Evolutionary conservation across 306 rosid genomes (phyloP).

Genomic region (Ormosia semicastrata): DNA sequence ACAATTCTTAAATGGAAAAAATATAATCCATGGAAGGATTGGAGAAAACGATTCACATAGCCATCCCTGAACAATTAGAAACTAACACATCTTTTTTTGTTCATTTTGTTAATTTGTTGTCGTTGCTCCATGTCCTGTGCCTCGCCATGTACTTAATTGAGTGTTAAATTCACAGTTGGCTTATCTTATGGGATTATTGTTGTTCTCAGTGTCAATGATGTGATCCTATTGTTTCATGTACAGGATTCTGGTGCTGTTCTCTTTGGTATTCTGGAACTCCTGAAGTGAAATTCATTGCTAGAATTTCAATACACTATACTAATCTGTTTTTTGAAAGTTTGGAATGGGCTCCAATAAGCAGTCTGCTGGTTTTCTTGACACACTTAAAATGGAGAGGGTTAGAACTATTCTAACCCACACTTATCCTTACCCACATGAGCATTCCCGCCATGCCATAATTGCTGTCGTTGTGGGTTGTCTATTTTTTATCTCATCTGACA

Average conservation of each 20-base stretch:
- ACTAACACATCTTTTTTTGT: neutral
- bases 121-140: neutral
- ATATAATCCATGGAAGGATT: neutral
- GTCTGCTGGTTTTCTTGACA: conserved; percentile 65
- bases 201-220: conserved; percentile 3
- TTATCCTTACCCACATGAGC: conserved; percentile 94
- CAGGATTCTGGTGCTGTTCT: conserved; percentile 45
- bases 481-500: conserved; percentile 95
- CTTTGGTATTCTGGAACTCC: conserved; percentile 31
- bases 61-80: neutral
- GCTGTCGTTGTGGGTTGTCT: conserved; percentile 95
- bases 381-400: conserved; percentile 88
- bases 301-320: conserved; percentile 10
- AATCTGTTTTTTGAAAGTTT: conserved; percentile 9
- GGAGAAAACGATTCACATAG: neutral
- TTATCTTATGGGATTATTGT: neutral
- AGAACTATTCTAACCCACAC: conserved; percentile 78
- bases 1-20: neutral
- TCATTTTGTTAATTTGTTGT: neutral
- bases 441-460: conserved; percentile 96
- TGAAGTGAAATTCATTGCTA: conserved; percentile 28
- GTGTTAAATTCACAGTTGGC: neutral
- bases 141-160: neutral
- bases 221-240: neutral
- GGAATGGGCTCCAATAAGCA: conserved; percentile 57